Evolutionary conservation across 108 stramenopile species (phyloP).

Genomic region (Schizochytrium sp.): DNA sequence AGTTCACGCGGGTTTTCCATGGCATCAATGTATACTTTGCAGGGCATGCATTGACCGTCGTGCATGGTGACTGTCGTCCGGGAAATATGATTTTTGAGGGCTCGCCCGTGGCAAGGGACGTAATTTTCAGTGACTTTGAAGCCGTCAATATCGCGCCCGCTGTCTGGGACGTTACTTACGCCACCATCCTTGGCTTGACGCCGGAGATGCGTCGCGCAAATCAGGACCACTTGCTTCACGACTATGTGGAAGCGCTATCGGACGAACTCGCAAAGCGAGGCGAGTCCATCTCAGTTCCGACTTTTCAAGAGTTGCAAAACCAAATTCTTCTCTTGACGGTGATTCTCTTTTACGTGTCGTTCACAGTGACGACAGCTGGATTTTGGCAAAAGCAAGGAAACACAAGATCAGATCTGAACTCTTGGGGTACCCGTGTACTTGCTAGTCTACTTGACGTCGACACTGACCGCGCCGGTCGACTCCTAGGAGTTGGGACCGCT

Average conservation of each 20-base stretch:
- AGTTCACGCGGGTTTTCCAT: background rate
- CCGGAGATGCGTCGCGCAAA: background rate
- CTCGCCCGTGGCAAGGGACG: background rate
- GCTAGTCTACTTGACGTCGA: background rate
- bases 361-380: background rate
- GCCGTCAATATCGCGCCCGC: background rate
- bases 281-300: background rate
- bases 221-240: background rate
- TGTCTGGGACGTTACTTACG: background rate
- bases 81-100: constrained; percentile 7
- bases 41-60: background rate
- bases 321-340: background rate
- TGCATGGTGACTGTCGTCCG: background rate
- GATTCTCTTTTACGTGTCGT: background rate
- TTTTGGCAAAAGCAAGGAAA: background rate
- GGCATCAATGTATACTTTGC: background rate
- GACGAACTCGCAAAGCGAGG: background rate
- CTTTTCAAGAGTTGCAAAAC: background rate
- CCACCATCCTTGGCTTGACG: background rate
- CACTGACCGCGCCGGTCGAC: background rate
- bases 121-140: background rate
- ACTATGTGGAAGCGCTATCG: background rate
- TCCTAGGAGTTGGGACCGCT: background rate
- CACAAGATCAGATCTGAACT: background rate
- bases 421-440: background rate